phyloP scores from a whole-genome alignment of 768 basidiomycete species.

The Pleurotus platypus region DNA sequence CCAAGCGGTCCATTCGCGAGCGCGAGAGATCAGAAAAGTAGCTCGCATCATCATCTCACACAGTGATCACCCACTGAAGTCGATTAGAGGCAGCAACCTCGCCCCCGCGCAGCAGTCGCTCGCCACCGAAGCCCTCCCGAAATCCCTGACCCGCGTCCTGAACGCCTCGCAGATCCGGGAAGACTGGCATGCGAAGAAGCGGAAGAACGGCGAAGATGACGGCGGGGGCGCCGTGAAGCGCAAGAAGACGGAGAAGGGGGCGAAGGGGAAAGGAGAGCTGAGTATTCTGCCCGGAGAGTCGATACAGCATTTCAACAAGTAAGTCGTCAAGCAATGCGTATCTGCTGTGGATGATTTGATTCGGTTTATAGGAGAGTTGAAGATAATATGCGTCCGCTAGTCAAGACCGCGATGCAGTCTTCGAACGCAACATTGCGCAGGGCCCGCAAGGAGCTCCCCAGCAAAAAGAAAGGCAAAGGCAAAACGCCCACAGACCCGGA shows the following conservation, averaged over 20 bases:
- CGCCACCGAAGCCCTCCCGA: slow-evolving; percentile 61
- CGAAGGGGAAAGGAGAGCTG: slow-evolving; percentile 26
- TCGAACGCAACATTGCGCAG: slow-evolving; percentile 52
- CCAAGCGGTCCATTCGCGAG: slow-evolving; percentile 48
- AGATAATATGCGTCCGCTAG: slow-evolving; percentile 60
- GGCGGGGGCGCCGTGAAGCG: slow-evolving; percentile 14
- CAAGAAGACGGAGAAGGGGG: slow-evolving; percentile 12
- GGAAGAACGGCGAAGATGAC: slow-evolving; percentile 28
- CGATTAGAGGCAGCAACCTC: slow-evolving; percentile 44
- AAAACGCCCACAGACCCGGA: slow-evolving; percentile 12
- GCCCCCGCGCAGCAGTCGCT: slow-evolving; percentile 41
- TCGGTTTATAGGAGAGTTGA: slow-evolving; percentile 61
- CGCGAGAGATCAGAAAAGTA: slow-evolving; percentile 40
- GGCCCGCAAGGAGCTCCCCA: slow-evolving; percentile 29
- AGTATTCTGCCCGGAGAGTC: slow-evolving; percentile 67
- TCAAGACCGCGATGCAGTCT: slow-evolving; percentile 56
- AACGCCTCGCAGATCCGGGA: slow-evolving; percentile 58
- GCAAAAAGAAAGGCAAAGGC: slow-evolving; percentile 12
- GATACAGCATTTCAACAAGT: slow-evolving; percentile 76
- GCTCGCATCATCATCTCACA: slow-evolving; percentile 10
- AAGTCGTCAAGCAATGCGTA: neutral
- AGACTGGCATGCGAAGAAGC: slow-evolving; percentile 49
- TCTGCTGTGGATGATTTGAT: too few species aligned
- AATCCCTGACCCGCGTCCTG: slow-evolving; percentile 61
- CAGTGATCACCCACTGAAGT: neutral